phyloP scores from a whole-genome alignment of 78 protist species.

The Monosiga brevicollis region DNA sequence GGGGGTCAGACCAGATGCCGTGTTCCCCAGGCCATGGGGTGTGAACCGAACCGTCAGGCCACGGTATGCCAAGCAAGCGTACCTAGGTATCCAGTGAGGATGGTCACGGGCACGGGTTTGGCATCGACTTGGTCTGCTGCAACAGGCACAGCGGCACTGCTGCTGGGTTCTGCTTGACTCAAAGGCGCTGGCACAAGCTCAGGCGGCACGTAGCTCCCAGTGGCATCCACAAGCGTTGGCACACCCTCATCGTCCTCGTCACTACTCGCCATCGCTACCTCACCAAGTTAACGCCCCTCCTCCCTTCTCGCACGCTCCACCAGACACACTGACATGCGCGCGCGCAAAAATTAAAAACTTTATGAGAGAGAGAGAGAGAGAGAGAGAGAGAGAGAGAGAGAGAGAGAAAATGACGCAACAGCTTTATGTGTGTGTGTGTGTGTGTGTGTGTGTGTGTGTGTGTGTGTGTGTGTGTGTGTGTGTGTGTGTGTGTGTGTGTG shows the following conservation, averaged over 20 bases:
- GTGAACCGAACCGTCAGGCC: no score
- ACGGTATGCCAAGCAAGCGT: no score
- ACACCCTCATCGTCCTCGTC: neutral
- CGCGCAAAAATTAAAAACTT: neutral
- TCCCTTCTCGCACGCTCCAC: neutral
- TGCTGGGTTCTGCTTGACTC: no score
- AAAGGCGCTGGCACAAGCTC: neutral
- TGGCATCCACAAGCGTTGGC: neutral
- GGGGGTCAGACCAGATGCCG: no score
- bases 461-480: neutral
- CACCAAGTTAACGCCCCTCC: neutral
- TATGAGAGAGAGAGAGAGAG: neutral
- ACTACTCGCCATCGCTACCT: neutral
- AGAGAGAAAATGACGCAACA: neutral
- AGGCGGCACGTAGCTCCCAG: neutral
- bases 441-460: neutral
- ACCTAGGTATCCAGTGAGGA: constrained; percentile 28
- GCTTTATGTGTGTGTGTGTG: neutral
- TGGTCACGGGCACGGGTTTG: constrained; percentile 18
- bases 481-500: neutral
- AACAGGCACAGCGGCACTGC: no score
- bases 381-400: neutral
- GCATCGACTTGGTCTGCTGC: no score
- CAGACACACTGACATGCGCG: neutral
- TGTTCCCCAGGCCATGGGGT: no score